Percentiles rank a stretch among this genome's conserved stretches.
phyloP scores from a whole-genome alignment of 257 asterid species.

The Agastache rugosa region DNA sequence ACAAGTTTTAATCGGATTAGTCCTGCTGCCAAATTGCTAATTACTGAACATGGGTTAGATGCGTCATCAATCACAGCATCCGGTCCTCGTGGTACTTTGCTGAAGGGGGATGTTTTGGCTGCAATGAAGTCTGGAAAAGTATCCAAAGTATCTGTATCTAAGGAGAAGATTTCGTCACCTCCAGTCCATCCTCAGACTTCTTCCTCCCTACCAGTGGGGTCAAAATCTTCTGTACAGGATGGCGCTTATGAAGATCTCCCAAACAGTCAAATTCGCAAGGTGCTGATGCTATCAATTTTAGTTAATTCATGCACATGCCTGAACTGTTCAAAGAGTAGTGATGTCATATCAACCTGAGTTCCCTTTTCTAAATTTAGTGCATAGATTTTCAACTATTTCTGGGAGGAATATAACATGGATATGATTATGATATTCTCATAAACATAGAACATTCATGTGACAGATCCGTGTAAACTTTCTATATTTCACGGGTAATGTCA shows the following conservation, averaged over 20 bases:
- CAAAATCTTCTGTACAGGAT: conserved; percentile 56
- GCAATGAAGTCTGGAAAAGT: conserved; percentile 87
- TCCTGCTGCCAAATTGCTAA: conserved; percentile 94
- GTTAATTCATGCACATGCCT: conserved; percentile 10
- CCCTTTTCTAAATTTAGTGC: conserved; percentile 10
- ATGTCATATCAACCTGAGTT: conserved; percentile 21
- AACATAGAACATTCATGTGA: conserved; percentile 18
- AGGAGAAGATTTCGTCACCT: conserved; percentile 53
- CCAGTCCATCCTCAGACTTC: conserved; percentile 51
- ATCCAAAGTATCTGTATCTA: conserved; percentile 52
- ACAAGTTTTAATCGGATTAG: conserved; percentile 69
- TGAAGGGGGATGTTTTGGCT: conserved; percentile 94
- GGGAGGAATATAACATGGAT: conserved; percentile 13
- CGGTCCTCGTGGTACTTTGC: conserved; percentile 97
- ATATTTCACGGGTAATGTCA: conserved; percentile 9
- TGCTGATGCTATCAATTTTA: conserved; percentile 36
- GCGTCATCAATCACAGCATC: conserved; percentile 78
- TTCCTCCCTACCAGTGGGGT: conserved; percentile 45
- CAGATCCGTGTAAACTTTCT: conserved; percentile 9
- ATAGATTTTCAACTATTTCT: not conserved
- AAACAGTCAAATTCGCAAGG: conserved; percentile 98
- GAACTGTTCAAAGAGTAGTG: conserved; percentile 10
- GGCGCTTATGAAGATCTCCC: conserved; percentile 82
- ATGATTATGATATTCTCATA: conserved; percentile 12
- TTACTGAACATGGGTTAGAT: conserved; percentile 79